Evolutionary conservation across 495 filamentous ascomycete genomes (phyloP).

Genomic region (Tuber borchii): DNA sequence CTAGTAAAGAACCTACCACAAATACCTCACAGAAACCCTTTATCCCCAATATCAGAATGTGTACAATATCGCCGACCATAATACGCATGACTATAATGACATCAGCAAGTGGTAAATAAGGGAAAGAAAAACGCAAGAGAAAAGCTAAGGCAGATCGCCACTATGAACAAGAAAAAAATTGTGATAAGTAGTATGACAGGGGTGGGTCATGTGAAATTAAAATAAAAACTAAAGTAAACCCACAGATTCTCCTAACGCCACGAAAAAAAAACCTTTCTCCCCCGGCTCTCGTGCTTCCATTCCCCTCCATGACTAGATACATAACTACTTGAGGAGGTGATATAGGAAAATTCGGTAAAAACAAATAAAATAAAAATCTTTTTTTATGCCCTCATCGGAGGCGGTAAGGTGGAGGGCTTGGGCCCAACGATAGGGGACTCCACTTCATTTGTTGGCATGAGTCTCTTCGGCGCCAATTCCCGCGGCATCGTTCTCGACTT

Average conservation of each 20-base stretch:
- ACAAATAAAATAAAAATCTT: neutral
- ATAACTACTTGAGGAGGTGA: neutral
- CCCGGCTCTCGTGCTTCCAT: too few relatives aligned
- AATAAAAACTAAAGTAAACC: neutral
- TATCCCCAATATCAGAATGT: neutral
- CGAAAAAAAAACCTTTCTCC: neutral
- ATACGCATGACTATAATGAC: neutral
- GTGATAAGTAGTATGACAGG: neutral
- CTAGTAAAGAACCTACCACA: neutral
- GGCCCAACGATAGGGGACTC: neutral
- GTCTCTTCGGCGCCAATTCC: neutral
- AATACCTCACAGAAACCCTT: neutral
- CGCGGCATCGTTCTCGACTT: constrained; percentile 3
- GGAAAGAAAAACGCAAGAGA: neutral
- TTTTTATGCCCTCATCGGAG: neutral
- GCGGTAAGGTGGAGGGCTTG: neutral
- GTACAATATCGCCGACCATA: neutral
- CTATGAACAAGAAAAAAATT: neutral
- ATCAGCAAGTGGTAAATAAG: neutral
- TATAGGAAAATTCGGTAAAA: neutral
- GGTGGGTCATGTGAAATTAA: neutral
- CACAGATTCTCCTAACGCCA: neutral
- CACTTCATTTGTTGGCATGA: neutral
- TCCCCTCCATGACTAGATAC: neutral
- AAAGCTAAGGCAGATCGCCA: neutral